phyloP scores from a whole-genome alignment of 768 basidiomycete species.

The Filobasidium floriforme region DNA sequence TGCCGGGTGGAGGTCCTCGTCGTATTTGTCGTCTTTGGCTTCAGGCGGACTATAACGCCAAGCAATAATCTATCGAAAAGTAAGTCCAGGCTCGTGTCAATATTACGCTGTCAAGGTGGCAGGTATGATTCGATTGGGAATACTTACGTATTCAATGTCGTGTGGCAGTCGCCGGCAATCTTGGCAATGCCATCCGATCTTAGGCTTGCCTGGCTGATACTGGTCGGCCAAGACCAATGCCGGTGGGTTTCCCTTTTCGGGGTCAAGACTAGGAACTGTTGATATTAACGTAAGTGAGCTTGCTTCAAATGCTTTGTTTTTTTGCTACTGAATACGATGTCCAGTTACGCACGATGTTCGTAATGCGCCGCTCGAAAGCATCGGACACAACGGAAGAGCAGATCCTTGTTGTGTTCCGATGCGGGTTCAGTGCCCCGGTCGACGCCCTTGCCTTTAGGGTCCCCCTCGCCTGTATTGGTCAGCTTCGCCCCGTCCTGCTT shows the following conservation, averaged over 20 bases:
- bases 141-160: constrained; percentile 54
- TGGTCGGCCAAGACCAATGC: constrained; percentile 25
- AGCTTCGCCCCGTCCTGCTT: background rate
- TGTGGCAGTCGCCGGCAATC: constrained; percentile 70
- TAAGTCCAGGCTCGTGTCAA: background rate
- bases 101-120: background rate
- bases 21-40: constrained; percentile 47
- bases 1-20: constrained; percentile 50
- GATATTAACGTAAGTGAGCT: background rate
- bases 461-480: too few species aligned
- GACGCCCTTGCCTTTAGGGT: too few species aligned
- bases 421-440: background rate
- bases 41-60: constrained; percentile 75
- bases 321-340: background rate
- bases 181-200: constrained; percentile 51
- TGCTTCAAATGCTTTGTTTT: background rate
- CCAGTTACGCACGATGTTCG: constrained; percentile 49
- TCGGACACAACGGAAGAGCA: constrained; percentile 72
- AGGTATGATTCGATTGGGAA: background rate
- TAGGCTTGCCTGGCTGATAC: constrained; percentile 27
- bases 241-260: background rate
- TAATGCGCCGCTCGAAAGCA: constrained; percentile 83
- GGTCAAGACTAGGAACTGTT: constrained; percentile 45
- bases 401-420: background rate
- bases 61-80: constrained; percentile 58